Conservation (phyloP, 139 green algal species). For the Chlorella sp. region DNA sequence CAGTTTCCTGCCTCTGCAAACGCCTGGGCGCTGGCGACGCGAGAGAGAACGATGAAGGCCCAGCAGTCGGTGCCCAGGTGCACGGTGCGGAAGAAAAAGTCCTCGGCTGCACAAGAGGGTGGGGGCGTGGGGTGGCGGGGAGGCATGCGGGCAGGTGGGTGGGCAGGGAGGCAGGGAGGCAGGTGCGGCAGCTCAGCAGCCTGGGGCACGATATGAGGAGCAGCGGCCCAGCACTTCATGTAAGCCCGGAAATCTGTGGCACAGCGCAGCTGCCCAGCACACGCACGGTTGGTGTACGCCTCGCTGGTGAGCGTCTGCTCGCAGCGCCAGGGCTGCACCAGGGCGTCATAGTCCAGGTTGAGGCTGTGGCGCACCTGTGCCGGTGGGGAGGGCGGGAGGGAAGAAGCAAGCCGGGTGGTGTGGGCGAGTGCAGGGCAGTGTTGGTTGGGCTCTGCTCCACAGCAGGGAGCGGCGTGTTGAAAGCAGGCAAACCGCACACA, state of each 20-base stretch:
- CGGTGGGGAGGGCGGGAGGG: background rate
- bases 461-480: too few species aligned
- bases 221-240: too few species aligned
- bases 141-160: background rate
- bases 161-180: background rate
- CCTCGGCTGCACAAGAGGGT: slow-evolving; percentile 18
- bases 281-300: slow-evolving; percentile 40
- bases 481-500: too few species aligned
- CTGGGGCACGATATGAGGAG: background rate
- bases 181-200: background rate
- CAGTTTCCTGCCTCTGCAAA: slow-evolving; percentile 4
- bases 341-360: slow-evolving; percentile 50
- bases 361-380: background rate
- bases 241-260: too few species aligned
- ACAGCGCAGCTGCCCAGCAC: background rate
- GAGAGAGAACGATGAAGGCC: slow-evolving; percentile 43
- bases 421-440: too few species aligned
- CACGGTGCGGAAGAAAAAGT: slow-evolving; percentile 66
- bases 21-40: slow-evolving; percentile 7
- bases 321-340: slow-evolving; percentile 46
- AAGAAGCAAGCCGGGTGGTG: background rate
- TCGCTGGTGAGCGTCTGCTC: slow-evolving; percentile 52
- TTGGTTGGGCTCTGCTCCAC: too few species aligned
- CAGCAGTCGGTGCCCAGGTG: slow-evolving; percentile 65
- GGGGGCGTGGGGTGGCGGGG: background rate